A percentile compares a stretch with the other conserved stretches of the same genome.
Conservation (phyloP, 768 basidiomycete genomes). For the Boletus rex-veris region DNA sequence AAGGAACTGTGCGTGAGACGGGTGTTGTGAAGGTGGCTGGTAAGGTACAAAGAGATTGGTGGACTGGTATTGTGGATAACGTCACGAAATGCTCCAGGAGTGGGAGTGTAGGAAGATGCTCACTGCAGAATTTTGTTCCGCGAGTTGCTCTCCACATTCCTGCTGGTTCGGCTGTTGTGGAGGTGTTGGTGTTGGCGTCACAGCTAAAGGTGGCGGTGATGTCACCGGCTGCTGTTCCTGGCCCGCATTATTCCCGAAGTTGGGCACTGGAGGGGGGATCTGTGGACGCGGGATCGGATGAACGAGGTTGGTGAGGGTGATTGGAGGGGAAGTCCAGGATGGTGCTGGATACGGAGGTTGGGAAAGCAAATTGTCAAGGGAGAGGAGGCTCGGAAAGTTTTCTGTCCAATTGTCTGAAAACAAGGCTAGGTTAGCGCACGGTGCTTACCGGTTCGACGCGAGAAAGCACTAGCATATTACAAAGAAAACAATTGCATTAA, state of each 20-base stretch:
- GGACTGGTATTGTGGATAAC: slow-evolving; percentile 3
- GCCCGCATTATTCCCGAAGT: not conserved
- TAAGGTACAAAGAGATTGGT: slow-evolving; percentile 22
- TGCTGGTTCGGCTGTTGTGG: not conserved
- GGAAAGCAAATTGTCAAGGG: slow-evolving; percentile 10
- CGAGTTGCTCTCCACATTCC: not conserved
- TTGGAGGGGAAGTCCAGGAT: slow-evolving; percentile 20
- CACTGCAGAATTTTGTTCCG: not conserved
- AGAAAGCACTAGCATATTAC: not conserved
- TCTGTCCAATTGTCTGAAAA: slow-evolving; percentile 27
- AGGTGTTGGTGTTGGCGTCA: not conserved
- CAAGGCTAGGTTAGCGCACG: not conserved
- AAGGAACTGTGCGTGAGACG: slow-evolving; percentile 11
- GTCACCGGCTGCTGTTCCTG: not conserved
- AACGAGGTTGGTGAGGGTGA: slow-evolving; percentile 20
- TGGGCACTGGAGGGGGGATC: not conserved
- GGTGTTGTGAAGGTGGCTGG: slow-evolving; percentile 22
- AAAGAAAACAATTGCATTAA: not conserved
- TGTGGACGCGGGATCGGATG: slow-evolving; percentile 20
- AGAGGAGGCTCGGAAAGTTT: slow-evolving; percentile 13
- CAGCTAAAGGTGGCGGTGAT: not conserved
- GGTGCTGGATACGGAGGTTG: slow-evolving; percentile 28
- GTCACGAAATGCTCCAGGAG: not conserved
- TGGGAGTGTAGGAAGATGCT: not conserved
- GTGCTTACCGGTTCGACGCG: not conserved